These are phyloP conservation scores for Pythium aquatile DNA, from an alignment of 352 stramenopile species.

Conservation along the genomic window DNA sequence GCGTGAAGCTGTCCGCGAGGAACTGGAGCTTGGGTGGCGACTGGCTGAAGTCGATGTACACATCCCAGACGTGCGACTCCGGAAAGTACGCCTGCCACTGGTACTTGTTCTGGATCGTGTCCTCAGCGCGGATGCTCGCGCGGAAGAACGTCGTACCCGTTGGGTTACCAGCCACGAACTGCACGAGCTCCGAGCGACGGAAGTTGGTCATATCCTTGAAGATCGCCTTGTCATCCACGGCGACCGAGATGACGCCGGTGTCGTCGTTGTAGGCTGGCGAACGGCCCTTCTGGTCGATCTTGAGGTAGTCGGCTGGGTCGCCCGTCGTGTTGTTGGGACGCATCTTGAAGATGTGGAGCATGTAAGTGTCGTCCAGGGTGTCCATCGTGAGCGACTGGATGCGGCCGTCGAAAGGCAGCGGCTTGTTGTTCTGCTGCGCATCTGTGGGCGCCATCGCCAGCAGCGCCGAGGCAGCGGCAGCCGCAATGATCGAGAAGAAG, in stretches of 20 bases:
- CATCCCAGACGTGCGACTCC: slow-evolving; percentile 10
- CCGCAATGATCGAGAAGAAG: not conserved
- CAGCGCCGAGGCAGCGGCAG: not conserved
- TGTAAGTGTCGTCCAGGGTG: slow-evolving; percentile 13
- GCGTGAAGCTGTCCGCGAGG: slow-evolving; percentile 3
- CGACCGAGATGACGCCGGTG: slow-evolving; percentile 31
- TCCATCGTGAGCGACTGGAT: slow-evolving; percentile 12
- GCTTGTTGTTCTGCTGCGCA: not conserved
- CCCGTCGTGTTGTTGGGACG: slow-evolving; percentile 31
- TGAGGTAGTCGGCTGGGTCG: slow-evolving; percentile 34
- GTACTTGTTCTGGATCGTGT: slow-evolving; percentile 18
- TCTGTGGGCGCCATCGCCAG: not conserved
- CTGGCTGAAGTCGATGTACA: slow-evolving; percentile 13
- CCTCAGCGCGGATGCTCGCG: slow-evolving; percentile 18
- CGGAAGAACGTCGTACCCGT: slow-evolving; percentile 37
- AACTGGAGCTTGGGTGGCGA: slow-evolving; percentile 15
- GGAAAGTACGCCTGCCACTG: slow-evolving; percentile 14
- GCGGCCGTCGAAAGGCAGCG: slow-evolving; percentile 15
- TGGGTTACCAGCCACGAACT: slow-evolving; percentile 31
- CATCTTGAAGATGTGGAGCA: slow-evolving; percentile 21
- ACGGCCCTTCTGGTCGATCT: slow-evolving; percentile 24
- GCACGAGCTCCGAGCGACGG: slow-evolving; percentile 33
- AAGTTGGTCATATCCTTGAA: slow-evolving; percentile 29
- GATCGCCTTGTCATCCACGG: slow-evolving; percentile 32
- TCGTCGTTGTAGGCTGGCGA: slow-evolving; percentile 36